These are phyloP conservation scores for Nemania bipapillata DNA, from an alignment of 2,329 filamentous ascomycete species.

Conservation along the genomic window DNA sequence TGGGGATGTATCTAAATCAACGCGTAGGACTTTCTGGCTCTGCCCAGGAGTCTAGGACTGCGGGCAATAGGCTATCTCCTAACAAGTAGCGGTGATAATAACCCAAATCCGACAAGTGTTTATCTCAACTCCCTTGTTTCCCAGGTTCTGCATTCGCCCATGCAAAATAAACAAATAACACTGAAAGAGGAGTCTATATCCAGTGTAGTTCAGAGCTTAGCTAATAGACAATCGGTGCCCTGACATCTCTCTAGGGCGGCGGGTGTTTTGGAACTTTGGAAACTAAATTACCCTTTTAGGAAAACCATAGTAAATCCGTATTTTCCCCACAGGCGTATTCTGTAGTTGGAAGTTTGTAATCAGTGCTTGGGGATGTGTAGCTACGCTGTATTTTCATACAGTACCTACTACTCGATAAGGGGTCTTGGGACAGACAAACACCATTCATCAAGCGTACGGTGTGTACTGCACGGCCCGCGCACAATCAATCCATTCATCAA, in stretches of 20 bases:
- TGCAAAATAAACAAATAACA: not conserved
- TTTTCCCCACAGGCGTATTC: conserved; percentile 1
- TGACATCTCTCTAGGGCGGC: conserved; percentile 39
- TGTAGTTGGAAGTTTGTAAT: not conserved
- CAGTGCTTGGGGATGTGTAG: not conserved
- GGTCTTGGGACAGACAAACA: conserved; percentile 1
- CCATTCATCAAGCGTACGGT: conserved; percentile 25
- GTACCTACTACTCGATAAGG: not conserved
- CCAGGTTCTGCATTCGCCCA: not conserved
- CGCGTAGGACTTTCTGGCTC: conserved; percentile 25
- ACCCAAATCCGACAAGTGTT: not conserved
- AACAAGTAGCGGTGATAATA: conserved; percentile 1
- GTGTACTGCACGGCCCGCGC: conserved; percentile 22
- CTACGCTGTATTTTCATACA: conserved; percentile 1
- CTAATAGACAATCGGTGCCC: conserved; percentile 7
- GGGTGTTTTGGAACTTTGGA: conserved; percentile 35
- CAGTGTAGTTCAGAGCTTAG: not conserved
- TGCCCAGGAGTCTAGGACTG: not conserved
- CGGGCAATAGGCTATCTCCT: conserved; percentile 34
- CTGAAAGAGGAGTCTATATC: not conserved
- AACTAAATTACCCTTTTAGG: conserved; percentile 40
- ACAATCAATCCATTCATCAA: no score
- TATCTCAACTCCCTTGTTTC: not conserved
- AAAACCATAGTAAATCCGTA: conserved; percentile 32
- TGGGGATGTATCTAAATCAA: conserved; percentile 3